Evolutionary conservation across 306 rosid genomes (phyloP).

Genomic region (Urtica urens): DNA sequence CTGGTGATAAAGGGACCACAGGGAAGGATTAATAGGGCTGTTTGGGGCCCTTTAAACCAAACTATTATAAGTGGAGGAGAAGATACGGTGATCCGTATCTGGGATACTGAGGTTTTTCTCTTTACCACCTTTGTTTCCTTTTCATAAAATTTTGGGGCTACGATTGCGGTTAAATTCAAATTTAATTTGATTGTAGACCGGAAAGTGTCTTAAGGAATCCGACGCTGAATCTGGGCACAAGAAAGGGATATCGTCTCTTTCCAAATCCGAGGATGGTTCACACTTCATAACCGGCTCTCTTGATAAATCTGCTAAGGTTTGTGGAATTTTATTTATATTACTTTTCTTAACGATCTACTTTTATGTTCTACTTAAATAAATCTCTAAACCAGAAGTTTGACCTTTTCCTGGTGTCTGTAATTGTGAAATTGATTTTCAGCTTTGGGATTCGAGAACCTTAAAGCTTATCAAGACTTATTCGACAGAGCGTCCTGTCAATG

Average conservation of each 20-base stretch:
- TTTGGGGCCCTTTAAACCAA: conserved; percentile 81
- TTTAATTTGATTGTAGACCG: conserved; percentile 39
- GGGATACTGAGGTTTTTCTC: conserved; percentile 76
- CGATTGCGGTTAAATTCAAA: background rate
- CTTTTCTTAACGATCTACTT: background rate
- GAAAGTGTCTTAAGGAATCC: conserved; percentile 59
- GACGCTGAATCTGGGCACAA: conserved; percentile 77
- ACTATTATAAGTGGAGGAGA: conserved; percentile 88
- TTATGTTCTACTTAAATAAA: background rate
- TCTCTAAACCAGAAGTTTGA: background rate
- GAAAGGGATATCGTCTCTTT: conserved; percentile 56
- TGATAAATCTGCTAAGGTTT: conserved; percentile 80
- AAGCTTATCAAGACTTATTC: conserved; percentile 79
- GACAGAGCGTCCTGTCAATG: conserved; percentile 89
- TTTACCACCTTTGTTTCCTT: background rate
- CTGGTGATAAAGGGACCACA: conserved; percentile 67
- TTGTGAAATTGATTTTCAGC: conserved; percentile 31
- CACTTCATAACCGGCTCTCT: conserved; percentile 81
- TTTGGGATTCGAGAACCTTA: conserved; percentile 79
- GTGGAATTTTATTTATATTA: background rate
- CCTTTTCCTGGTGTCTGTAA: conserved; percentile 1
- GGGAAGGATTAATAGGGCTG: conserved; percentile 87
- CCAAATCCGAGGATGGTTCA: conserved; percentile 63
- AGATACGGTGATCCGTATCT: conserved; percentile 68
- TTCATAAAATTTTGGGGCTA: background rate